phyloP scores from a whole-genome alignment of 2,329 filamentous ascomycete species.

The Coccinonectria pachysandricola region DNA sequence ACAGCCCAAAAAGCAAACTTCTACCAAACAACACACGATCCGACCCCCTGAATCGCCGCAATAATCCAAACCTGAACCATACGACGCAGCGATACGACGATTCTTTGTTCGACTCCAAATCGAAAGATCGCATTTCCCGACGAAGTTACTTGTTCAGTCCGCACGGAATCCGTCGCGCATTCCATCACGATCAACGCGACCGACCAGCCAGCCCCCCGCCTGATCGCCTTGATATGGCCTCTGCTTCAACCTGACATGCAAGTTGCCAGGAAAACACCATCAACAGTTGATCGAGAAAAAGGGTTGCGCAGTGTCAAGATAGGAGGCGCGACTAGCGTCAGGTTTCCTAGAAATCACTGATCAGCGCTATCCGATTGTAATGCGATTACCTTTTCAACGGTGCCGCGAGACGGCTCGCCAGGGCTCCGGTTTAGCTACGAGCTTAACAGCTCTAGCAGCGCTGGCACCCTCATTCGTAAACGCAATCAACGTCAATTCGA shows the following conservation, averaged over 20 bases:
- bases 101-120: no score
- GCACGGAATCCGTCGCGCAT: slow-evolving; percentile 4
- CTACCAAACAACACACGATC: no score
- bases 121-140: no score
- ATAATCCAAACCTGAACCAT: no score
- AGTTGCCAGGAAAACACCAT: slow-evolving; percentile 8
- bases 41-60: no score
- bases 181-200: slow-evolving; percentile 9
- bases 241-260: slow-evolving; percentile 21
- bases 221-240: slow-evolving; percentile 20
- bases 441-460: slow-evolving; percentile 30
- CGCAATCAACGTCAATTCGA: slow-evolving; percentile 49
- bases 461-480: slow-evolving; percentile 32
- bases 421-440: slow-evolving; percentile 17
- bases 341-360: slow-evolving; percentile 6
- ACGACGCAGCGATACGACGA: slow-evolving; percentile 4
- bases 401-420: slow-evolving; percentile 30
- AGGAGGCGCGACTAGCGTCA: slow-evolving; percentile 2
- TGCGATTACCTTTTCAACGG: slow-evolving; percentile 38
- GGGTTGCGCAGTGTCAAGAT: slow-evolving; percentile 4
- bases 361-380: slow-evolving; percentile 23
- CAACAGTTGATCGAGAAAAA: slow-evolving; percentile 7
- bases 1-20: no score
- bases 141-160: no score
- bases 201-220: no score